Evolutionary conservation across 768 basidiomycete genomes (phyloP).

Genomic region (Pleurotus eryngii): DNA sequence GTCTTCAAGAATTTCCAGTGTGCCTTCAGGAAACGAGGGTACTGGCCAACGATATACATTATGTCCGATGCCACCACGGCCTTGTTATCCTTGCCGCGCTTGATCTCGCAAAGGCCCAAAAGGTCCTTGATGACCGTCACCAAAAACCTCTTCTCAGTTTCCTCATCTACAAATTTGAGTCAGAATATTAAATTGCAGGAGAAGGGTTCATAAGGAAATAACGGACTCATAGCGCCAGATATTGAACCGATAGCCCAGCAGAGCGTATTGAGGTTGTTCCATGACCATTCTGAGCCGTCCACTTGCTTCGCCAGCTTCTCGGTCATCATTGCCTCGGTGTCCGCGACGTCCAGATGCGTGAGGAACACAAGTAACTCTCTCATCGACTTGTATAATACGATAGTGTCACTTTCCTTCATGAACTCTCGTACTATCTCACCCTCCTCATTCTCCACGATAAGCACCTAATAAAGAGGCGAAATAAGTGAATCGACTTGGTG

Average conservation of each 20-base stretch:
- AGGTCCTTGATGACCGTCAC: slow-evolving; percentile 99
- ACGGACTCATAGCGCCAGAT: slow-evolving; percentile 97
- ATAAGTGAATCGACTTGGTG: slow-evolving; percentile 3
- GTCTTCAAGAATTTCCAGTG: slow-evolving; percentile 99
- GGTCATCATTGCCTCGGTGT: slow-evolving; percentile 96
- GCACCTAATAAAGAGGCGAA: slow-evolving; percentile 51
- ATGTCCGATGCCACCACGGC: slow-evolving; percentile 95
- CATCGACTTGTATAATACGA: slow-evolving; percentile 99
- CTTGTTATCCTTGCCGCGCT: slow-evolving; percentile 99
- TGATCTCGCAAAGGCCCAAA: slow-evolving; percentile 94
- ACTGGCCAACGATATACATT: slow-evolving; percentile 99
- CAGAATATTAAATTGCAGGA: too few relatives aligned
- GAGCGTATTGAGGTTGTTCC: slow-evolving; percentile 98
- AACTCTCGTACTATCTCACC: slow-evolving; percentile 99
- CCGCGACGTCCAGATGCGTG: slow-evolving; percentile 92
- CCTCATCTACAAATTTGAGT: slow-evolving; percentile 65
- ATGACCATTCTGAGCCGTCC: slow-evolving; percentile 97
- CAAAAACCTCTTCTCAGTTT: slow-evolving; percentile 97
- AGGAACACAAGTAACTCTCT: slow-evolving; percentile 96
- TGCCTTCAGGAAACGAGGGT: slow-evolving; percentile 99
- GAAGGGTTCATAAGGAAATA: slow-evolving; percentile 7
- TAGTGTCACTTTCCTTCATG: slow-evolving; percentile 98
- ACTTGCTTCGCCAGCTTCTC: slow-evolving; percentile 98
- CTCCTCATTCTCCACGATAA: slow-evolving; percentile 99
- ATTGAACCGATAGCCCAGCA: slow-evolving; percentile 99